Evolutionary conservation across 768 basidiomycete genomes (phyloP), one percentile per base, ranked within the genome.

Genomic region (Leccinum barrowsii): DNA sequence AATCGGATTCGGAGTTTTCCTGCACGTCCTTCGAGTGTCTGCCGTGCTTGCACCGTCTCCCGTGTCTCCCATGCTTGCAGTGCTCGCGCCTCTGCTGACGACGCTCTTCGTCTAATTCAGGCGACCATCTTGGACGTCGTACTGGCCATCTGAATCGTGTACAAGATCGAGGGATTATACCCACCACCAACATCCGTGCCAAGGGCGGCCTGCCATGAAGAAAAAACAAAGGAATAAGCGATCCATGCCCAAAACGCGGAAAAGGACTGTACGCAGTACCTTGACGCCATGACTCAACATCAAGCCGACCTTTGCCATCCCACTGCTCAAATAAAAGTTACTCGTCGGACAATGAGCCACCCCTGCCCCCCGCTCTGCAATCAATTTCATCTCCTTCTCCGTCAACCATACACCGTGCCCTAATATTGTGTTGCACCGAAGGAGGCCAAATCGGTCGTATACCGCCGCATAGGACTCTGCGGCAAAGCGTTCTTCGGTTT

Each of bases 261-360:
- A 19, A 5, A 4, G 22, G 6, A 7, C 3, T 10, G 32, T 35
- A 24, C 13, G n/a, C 12, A 28, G 1, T 19, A 89, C 94, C 80
- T 96, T 95, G 70, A 97, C 82, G 0, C 90, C 92, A 37, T 73
- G 74, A 71, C 95, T 93, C 6, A 97, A 78, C 74, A 88, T 82
- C 58, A 78, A 75, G 5, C 89, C 90, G 8, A 98, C 81, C 11
- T 80, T 82, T 1, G 93, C 88, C 34, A 91, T 79, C 1, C 95
- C 95, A 58, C 90, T 94, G 32, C 85, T 80, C 50, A 98, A 69
- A 74, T 96, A 90, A 71, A 95, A 90, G 72, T 97, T 98, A 69
- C 91, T 94, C 47, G 89, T 89, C n/a, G 95, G 93, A 70, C 95
- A 98, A 73, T 97, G 95, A 62, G 89, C 90, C 47, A 98, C 82